Conservation (phyloP, 345 rosid species). For the Geranium brycei region DNA sequence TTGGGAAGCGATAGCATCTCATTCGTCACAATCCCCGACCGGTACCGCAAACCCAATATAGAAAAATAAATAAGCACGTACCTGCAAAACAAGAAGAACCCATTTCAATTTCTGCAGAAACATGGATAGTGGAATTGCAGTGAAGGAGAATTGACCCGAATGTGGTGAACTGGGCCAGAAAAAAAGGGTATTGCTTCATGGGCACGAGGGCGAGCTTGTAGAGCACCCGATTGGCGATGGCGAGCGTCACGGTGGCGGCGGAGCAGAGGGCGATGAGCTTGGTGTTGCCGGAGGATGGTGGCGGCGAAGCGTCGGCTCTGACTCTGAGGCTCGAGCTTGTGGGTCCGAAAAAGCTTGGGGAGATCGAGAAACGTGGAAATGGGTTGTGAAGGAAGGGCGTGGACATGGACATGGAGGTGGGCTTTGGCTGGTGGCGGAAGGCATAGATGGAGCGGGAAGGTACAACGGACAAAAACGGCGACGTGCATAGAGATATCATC, state of each 20-base stretch:
- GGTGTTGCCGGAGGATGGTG: conserved; percentile 9
- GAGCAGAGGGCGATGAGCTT: conserved; percentile 29
- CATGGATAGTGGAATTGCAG: neutral
- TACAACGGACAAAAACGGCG: no score
- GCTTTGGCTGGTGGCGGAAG: no score
- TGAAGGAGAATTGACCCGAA: conserved; percentile 38
- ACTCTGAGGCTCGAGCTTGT: conserved; percentile 15
- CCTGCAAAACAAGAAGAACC: conserved; percentile 15
- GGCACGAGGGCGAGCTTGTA: conserved; percentile 95
- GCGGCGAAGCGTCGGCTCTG: conserved; percentile 9
- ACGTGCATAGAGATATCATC: no score
- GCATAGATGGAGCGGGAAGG: no score
- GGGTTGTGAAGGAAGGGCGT: no score
- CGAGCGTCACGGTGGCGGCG: conserved; percentile 33
- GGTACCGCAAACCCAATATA: conserved; percentile 38
- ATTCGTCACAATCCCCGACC: conserved; percentile 49
- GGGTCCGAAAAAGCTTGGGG: neutral
- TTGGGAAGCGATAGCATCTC: conserved; percentile 73
- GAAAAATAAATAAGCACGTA: conserved; percentile 65
- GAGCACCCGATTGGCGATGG: conserved; percentile 76
- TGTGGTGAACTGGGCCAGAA: conserved; percentile 70
- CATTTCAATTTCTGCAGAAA: neutral
- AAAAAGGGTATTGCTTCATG: conserved; percentile 74
- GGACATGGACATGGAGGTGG: no score
- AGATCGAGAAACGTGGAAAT: no score